Evolutionary conservation across 805 yeast genomes (phyloP), one percentile per base, ranked within the genome.

Genomic region (Ogataea pini): DNA sequence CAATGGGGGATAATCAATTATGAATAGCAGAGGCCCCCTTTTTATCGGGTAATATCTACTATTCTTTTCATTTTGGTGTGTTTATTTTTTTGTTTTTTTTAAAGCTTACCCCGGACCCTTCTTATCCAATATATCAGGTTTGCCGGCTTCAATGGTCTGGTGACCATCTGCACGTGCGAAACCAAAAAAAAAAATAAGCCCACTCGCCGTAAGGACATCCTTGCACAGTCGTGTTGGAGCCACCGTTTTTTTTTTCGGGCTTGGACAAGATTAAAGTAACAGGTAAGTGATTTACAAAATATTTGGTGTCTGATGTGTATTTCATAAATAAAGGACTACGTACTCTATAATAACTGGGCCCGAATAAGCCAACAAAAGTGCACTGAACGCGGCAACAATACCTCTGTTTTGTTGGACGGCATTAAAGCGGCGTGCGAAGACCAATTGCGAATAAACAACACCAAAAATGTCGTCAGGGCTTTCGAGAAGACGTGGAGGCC

Each of bases 401-500:
- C 32, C 19, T 8, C 13, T 9, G 13, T 3, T 12, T 20, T 24
- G 19, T 3, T 18, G 25, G 37, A 22, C 22, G 31, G 22, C 22
- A 40, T 10, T 10, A 2, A 10, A 39, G 27, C 31, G 40, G 38
- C 29, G 36, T 16, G 24, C 37, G 37, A 34, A 22, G 24, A 34
- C 14, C 37, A 34, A 34, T 34, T 34, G 37, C 12, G 13, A 24
- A 17, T 36, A 25, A 27, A 7, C 14, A 22, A 7, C 37, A 62
- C 29, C 2, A 13, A 28, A 2, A 29, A 62, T 64, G 65, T 61
- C 65, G 24, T 80, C 86, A 8, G 84, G 84, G 25, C 73, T 86
- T 58, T 87, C 85, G 62, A 86, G 91, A 74, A 89, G 92, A 64
- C 83, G 89, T 67, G 87, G 86, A 16, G 81, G 57, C 7, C 48